Evolutionary conservation across 257 asterid species (phyloP).

Genomic region (Solanum clarkiae): DNA sequence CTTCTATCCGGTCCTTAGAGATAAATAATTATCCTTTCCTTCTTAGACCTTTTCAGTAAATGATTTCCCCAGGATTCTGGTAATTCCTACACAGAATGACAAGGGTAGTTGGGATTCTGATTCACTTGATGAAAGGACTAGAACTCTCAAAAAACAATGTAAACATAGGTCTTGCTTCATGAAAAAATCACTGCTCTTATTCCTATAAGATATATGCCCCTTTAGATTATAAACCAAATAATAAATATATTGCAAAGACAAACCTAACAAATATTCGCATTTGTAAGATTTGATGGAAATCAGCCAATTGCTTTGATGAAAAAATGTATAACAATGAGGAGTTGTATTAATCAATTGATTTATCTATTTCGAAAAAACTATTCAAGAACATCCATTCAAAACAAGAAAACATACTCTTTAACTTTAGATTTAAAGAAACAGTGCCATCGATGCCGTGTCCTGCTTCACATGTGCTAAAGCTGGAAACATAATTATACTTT

Average conservation of each 20-base stretch:
- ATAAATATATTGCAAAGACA: neutral
- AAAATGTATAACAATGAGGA: neutral
- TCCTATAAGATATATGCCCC: neutral
- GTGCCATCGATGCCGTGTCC: too few relatives aligned
- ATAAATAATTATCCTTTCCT: neutral
- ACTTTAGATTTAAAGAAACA: neutral
- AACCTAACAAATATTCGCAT: neutral
- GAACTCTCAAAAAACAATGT: neutral
- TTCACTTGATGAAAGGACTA: neutral
- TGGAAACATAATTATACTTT: neutral
- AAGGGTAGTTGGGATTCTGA: neutral
- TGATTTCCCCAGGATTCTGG: neutral
- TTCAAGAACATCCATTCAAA: neutral
- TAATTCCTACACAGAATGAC: neutral
- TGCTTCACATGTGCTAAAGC: neutral
- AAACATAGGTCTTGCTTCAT: neutral
- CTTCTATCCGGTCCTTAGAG: slow-evolving; percentile 5
- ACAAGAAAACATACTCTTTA: neutral
- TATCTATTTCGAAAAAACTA: neutral
- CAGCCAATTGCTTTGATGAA: neutral
- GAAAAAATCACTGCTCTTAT: neutral
- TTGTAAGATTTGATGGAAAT: neutral
- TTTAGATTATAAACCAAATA: neutral
- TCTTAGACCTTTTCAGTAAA: neutral
- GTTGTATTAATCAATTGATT: neutral